Evolutionary conservation across 179 eudicot genomes (phyloP).

Genomic region (Dionaea muscipula): DNA sequence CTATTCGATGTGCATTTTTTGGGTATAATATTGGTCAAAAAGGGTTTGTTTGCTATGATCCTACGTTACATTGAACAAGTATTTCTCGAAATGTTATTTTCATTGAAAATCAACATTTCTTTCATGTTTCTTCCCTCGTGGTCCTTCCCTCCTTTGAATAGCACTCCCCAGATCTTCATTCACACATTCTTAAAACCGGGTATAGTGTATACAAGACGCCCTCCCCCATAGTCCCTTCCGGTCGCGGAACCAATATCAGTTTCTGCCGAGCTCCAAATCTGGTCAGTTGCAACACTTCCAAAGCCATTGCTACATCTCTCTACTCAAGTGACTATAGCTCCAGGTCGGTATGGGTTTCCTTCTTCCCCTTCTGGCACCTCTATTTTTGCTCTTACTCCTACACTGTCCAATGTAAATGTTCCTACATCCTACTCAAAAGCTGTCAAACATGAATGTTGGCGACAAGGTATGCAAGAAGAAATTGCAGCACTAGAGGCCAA

Average conservation of each 20-base stretch:
- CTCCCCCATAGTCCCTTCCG: background rate
- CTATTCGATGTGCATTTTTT: background rate
- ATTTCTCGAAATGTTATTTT: background rate
- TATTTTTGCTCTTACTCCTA: too few species aligned
- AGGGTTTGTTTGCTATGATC: background rate
- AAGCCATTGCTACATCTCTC: background rate
- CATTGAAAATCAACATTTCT: background rate
- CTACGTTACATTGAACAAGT: background rate
- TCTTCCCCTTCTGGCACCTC: too few species aligned
- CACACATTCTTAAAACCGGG: background rate
- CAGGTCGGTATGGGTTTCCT: background rate
- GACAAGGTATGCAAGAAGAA: slow-evolving; percentile 1
- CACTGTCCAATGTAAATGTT: background rate
- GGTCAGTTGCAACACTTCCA: too few species aligned
- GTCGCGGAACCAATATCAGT: background rate
- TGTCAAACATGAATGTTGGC: background rate
- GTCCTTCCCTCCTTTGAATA: background rate
- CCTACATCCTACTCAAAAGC: background rate
- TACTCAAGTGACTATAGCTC: background rate
- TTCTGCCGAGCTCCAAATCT: too few species aligned
- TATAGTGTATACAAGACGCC: background rate
- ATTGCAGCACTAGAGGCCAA: background rate
- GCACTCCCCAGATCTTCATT: background rate
- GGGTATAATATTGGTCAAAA: background rate
- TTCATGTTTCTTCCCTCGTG: background rate